phyloP scores from a whole-genome alignment of 352 stramenopile species.

The Phytophthora palmivora region DNA sequence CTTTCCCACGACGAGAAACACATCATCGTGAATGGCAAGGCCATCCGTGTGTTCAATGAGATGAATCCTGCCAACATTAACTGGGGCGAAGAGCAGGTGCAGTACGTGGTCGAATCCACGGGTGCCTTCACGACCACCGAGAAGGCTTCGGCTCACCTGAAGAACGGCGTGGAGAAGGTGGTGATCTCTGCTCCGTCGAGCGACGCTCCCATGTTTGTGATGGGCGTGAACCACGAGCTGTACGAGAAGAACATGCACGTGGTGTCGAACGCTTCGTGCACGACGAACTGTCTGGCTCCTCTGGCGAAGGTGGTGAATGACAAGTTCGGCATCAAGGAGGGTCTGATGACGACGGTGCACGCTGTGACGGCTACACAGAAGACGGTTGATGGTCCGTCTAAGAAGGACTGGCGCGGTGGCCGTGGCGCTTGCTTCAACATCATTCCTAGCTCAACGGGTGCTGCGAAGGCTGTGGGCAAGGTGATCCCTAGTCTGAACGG shows the following conservation, averaged over 20 bases:
- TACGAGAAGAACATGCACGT: conserved; percentile 96
- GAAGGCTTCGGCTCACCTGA: conserved; percentile 93
- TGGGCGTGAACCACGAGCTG: conserved; percentile 97
- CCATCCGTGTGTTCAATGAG: conserved; percentile 95
- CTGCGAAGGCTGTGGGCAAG: conserved; percentile 99
- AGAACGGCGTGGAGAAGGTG: conserved; percentile 96
- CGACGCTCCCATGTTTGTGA: conserved; percentile 98
- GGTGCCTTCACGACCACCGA: conserved; percentile 88
- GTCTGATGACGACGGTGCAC: conserved; percentile 99
- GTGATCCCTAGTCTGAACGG: conserved; percentile 96
- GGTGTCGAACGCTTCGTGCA: conserved; percentile 99
- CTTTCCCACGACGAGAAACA: conserved; percentile 88
- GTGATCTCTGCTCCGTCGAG: conserved; percentile 98
- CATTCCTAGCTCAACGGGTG: conserved; percentile 98
- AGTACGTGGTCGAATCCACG: conserved; percentile 96
- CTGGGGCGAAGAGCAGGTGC: conserved; percentile 90
- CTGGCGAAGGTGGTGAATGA: conserved; percentile 99
- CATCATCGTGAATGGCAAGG: conserved; percentile 94
- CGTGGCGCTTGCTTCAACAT: conserved; percentile 98
- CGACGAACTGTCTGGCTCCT: conserved; percentile 98
- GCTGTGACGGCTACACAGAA: conserved; percentile 98
- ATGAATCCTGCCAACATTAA: conserved; percentile 95
- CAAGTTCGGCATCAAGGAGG: conserved; percentile 98
- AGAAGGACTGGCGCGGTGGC: conserved; percentile 98
- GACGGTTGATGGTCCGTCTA: conserved; percentile 97